Evolutionary conservation across 306 rosid species (phyloP), one percentile per base, ranked within the genome.

Genomic region (Castanea sativa): DNA sequence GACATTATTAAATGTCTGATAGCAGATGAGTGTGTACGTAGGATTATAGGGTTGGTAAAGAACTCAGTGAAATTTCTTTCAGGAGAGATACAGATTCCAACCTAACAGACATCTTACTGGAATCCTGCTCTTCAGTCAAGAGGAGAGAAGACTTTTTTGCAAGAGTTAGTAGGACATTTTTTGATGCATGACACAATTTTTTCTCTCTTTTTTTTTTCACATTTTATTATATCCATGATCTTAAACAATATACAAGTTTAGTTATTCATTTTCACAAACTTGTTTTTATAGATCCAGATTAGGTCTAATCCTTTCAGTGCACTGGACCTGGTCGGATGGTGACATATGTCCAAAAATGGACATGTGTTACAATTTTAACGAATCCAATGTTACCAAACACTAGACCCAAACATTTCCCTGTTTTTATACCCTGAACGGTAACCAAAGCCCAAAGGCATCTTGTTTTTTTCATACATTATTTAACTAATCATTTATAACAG

Each of bases 81-180:
- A 20, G 35, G 60, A 27, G 60, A 27, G 23, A 61, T n/a, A 21
- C 29, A 57, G 59, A 13, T 18, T 38, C 33, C 55, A 21, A 41
- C 20, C 38, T 49, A 56, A 52, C 51, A 55, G 79, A 65, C 72
- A 78, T 67, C 4, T 78, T 57, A 32, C 80, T 1, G 73, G 68
- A 78, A 67, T 83, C 79, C 82, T 57, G 76, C 49, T 55, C 58
- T 6, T 12, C 25, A 43, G 27, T 43, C 49, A 43, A 73, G 5
- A 60, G 30, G 76, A 53, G 4, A 4, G 23, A 55, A 41, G 69
- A 73, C 19, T 6, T 11, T 11, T 30, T 64, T 64, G 67, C 67
- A 10, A 13, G 67, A 12, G 13, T 10, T 13, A 13, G 53, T 49
- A 13, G 12, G 70, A 15, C 35, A 63, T 20, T 12, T 49, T 49